These are phyloP conservation scores for Dichomitus squalens DNA, from an alignment of 1,284 basidiomycete species.

Conservation along the genomic window DNA sequence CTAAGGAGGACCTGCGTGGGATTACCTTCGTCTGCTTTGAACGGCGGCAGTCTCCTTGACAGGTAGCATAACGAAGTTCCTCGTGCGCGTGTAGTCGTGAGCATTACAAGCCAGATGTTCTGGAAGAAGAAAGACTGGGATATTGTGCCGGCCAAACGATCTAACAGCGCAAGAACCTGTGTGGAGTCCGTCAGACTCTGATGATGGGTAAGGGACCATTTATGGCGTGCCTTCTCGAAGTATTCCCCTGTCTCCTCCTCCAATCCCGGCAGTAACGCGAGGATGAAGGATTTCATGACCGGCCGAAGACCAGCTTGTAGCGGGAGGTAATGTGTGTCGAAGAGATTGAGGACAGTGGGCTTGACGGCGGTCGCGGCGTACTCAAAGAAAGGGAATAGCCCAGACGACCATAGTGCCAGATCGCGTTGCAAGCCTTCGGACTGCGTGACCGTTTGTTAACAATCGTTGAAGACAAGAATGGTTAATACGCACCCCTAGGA, in stretches of 20 bases:
- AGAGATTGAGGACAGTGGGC: slow-evolving; percentile 86
- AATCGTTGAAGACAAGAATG: too few relatives aligned
- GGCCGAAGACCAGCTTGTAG: slow-evolving; percentile 83
- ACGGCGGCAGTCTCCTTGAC: slow-evolving; percentile 72
- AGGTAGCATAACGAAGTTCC: slow-evolving; percentile 90
- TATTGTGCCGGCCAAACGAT: slow-evolving; percentile 81
- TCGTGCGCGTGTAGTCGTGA: slow-evolving; percentile 87
- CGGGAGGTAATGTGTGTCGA: slow-evolving; percentile 90
- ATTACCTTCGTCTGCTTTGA: slow-evolving; percentile 70
- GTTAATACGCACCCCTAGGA: slow-evolving; percentile 76
- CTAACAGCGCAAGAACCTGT: slow-evolving; percentile 83
- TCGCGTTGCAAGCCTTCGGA: slow-evolving; percentile 88
- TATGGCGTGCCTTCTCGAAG: slow-evolving; percentile 80
- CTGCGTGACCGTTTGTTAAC: slow-evolving; percentile 42
- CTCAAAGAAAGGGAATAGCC: slow-evolving; percentile 98
- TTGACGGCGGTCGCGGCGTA: slow-evolving; percentile 94
- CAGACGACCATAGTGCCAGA: slow-evolving; percentile 93
- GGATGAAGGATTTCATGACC: slow-evolving; percentile 90
- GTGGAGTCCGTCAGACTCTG: slow-evolving; percentile 87
- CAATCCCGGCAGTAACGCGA: slow-evolving; percentile 90
- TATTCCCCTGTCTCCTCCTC: slow-evolving; percentile 97
- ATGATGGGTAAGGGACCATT: neutral
- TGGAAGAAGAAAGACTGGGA: slow-evolving; percentile 91
- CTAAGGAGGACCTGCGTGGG: neutral
- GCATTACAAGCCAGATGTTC: slow-evolving; percentile 92